Base-by-base conservation (phyloP, 768 basidiomycete genomes). In the Gloeopeniophorella convolvens region DNA sequence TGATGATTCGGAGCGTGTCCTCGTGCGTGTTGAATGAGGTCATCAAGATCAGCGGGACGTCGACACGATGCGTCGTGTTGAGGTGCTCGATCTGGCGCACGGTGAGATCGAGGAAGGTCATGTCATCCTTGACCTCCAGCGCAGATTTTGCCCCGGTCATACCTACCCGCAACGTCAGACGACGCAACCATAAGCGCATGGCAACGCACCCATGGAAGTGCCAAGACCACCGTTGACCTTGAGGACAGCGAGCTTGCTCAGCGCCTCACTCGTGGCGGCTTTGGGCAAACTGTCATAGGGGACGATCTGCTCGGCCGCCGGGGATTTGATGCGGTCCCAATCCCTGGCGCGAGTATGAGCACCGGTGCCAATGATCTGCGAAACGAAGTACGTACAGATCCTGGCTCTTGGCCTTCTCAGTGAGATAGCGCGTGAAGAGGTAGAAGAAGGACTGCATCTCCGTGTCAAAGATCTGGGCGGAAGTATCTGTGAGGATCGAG, bases 11-110 rank as follows among this genome's bases (percentile, higher is more conserved):
- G 55, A 89, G 82, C 42, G 94, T 95, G 67, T 97, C 93, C 31
- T 96, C 90, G 66, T 93, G 89, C 16, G 94, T 97, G 76, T 95
- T 95, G 78, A 98, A 97, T 48, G 91, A 95, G 64, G 93, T 96
- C 95, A 96, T 95, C 63, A 97, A 82, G 71, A 96, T 87, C 67
- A 96, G 85, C n/a, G 91, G 93, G 37, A 95, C 89, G 69, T 96
- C 86, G 68, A 89, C 85, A 56, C 79, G 80, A 64, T 80, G 73
- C 42, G 80, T 78, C 45, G 83, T 86, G 76, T 94, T 93, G 64
- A 95, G 82, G 67, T 95, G 89, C 76, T 96, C 91, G 62, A 97
- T 92, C 71, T 96, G 93, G 58, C 90, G 80, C 39, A 97, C 90
- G 48, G 82, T 86, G 56, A 97, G 78, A 68, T 97, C 94, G 55